phyloP scores from a whole-genome alignment of 2,329 filamentous ascomycete species.

The Chaetomium strumarium region DNA sequence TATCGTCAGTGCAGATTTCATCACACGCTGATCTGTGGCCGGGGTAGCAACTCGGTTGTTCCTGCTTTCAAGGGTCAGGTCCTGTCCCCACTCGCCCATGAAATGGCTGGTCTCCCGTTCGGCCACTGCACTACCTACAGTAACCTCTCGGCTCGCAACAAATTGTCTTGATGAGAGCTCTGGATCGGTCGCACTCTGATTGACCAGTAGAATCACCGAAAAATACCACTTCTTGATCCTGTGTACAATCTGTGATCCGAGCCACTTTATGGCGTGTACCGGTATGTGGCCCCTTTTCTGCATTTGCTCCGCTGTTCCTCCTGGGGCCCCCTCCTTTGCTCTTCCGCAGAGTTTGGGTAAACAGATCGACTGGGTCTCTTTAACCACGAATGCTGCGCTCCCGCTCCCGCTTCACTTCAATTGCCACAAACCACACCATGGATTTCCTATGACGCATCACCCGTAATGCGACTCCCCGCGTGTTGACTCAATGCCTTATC shows the following conservation, averaged over 20 bases:
- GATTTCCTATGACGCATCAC: not conserved
- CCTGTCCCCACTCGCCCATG: constrained; percentile 6
- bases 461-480: not conserved
- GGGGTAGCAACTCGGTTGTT: not conserved
- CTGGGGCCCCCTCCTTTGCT: not conserved
- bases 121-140: not conserved
- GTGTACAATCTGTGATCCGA: constrained; percentile 13
- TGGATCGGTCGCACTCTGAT: constrained; percentile 1
- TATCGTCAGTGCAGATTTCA: too few relatives aligned
- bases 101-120: constrained; percentile 5
- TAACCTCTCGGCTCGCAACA: not conserved
- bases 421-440: not conserved
- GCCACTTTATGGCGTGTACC: not conserved
- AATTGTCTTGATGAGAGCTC: not conserved
- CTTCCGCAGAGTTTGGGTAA: constrained; percentile 8
- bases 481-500: constrained; percentile 23
- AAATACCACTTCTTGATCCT: not conserved
- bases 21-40: not conserved
- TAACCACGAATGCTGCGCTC: not conserved
- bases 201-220: not conserved
- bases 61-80: not conserved
- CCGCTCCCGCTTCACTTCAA: not conserved
- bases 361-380: constrained; percentile 3
- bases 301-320: constrained; percentile 4
- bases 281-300: constrained; percentile 8